phyloP scores from a whole-genome alignment of 768 basidiomycete genomes.

The Amanita subjunquillea region DNA sequence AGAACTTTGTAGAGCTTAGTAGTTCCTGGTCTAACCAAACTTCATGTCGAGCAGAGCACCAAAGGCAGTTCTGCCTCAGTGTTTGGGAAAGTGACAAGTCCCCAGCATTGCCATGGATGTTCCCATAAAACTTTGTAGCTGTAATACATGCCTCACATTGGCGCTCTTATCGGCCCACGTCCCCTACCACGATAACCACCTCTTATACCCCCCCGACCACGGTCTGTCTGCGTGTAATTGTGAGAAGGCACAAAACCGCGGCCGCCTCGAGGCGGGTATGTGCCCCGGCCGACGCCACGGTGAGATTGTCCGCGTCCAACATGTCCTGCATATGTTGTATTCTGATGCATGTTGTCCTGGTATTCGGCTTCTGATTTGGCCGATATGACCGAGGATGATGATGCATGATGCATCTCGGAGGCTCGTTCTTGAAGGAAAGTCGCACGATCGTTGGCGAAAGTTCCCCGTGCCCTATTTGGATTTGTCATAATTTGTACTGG shows the following conservation, averaged over 20 bases:
- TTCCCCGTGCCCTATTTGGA: slow-evolving; percentile 47
- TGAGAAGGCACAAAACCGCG: slow-evolving; percentile 16
- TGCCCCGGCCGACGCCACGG: slow-evolving; percentile 18
- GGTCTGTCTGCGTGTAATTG: slow-evolving; percentile 12
- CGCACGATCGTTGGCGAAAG: slow-evolving; percentile 20
- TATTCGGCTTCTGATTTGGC: not conserved
- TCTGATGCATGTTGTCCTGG: slow-evolving; percentile 8
- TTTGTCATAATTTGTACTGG: slow-evolving; percentile 70
- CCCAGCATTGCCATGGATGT: too few species aligned
- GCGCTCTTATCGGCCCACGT: slow-evolving; percentile 17
- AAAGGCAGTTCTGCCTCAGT: too few species aligned
- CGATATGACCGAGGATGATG: not conserved
- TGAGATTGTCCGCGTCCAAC: slow-evolving; percentile 15
- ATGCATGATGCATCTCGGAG: slow-evolving; percentile 1
- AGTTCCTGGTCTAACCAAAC: too few species aligned
- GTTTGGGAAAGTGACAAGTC: too few species aligned
- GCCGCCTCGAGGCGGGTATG: slow-evolving; percentile 14
- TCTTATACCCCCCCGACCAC: slow-evolving; percentile 22
- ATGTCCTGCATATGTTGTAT: slow-evolving; percentile 5
- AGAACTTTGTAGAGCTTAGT: too few species aligned
- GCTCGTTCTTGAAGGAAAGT: slow-evolving; percentile 7
- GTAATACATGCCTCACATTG: not conserved
- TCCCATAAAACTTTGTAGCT: too few species aligned
- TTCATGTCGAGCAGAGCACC: too few species aligned
- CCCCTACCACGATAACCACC: slow-evolving; percentile 29